Percentiles rank a stretch among this genome's conserved stretches.
Conservation (phyloP, 257 asterid genomes). For the Cinchona pubescens region DNA sequence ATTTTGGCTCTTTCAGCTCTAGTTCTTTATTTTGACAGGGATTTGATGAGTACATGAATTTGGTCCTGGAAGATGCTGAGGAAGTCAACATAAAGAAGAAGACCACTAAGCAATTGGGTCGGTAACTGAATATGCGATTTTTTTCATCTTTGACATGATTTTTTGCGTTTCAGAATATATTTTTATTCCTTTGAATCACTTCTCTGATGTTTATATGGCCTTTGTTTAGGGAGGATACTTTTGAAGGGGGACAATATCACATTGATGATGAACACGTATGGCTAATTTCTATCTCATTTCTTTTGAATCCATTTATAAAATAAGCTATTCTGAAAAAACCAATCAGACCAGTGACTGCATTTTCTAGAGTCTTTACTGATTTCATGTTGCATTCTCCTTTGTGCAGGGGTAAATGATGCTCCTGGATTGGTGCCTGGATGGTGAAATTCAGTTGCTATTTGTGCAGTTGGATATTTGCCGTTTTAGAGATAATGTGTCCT, state of each 20-base stretch:
- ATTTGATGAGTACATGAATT: slow-evolving; percentile 58
- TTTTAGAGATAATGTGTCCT: neutral
- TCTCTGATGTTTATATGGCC: slow-evolving; percentile 10
- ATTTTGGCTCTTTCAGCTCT: neutral
- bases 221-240: slow-evolving; percentile 45
- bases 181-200: neutral
- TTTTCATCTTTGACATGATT: neutral
- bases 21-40: slow-evolving; percentile 27
- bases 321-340: neutral
- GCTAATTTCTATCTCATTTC: slow-evolving; percentile 2
- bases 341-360: neutral
- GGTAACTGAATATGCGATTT: slow-evolving; percentile 6
- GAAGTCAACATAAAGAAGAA: slow-evolving; percentile 58
- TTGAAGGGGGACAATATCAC: slow-evolving; percentile 53
- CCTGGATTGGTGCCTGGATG: neutral
- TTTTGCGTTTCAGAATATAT: neutral
- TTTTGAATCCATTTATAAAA: neutral
- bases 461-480: neutral
- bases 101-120: slow-evolving; percentile 53
- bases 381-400: neutral
- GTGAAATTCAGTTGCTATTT: neutral
- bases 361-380: neutral
- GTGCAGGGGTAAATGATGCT: slow-evolving; percentile 15
- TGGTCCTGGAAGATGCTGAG: slow-evolving; percentile 61
- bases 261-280: slow-evolving; percentile 53